Evolutionary conservation across 805 yeast species (phyloP).

Genomic region (Yarrowia porcina): DNA sequence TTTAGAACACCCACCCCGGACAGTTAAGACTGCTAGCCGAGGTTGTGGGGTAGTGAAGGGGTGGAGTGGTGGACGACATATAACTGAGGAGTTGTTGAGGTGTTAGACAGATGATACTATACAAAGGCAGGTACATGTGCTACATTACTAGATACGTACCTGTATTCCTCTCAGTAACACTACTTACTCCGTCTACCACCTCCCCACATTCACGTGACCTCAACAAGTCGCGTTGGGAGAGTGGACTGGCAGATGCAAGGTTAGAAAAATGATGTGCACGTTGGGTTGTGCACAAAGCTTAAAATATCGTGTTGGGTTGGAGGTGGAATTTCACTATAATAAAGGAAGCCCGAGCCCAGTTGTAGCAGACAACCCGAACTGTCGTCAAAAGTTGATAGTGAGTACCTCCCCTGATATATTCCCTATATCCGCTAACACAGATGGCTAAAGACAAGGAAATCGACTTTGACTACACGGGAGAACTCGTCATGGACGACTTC

Average conservation of each 20-base stretch:
- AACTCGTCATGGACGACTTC: slow-evolving; percentile 13
- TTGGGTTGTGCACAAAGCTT: slow-evolving; percentile 14
- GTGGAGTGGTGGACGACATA: too few species aligned
- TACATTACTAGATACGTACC: too few species aligned
- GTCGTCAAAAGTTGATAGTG: too few species aligned
- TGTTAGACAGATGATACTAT: too few species aligned
- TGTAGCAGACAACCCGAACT: neutral
- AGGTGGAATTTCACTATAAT: neutral
- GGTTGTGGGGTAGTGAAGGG: neutral
- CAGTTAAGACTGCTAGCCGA: slow-evolving; percentile 1
- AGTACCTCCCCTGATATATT: too few species aligned
- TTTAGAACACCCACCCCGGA: neutral
- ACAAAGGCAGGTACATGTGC: too few species aligned
- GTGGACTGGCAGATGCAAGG: neutral
- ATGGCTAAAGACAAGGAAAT: slow-evolving; percentile 21
- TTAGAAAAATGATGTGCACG: slow-evolving; percentile 11
- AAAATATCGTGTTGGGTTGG: slow-evolving; percentile 10
- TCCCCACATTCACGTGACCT: slow-evolving; percentile 23
- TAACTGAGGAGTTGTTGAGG: too few species aligned
- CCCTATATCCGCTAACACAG: too few species aligned
- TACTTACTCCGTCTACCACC: too few species aligned
- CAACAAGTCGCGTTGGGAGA: slow-evolving; percentile 23
- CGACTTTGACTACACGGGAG: slow-evolving; percentile 21
- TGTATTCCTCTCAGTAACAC: too few species aligned
- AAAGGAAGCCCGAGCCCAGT: slow-evolving; percentile 5